Base-by-base conservation (phyloP, 1,139 yeast species). In the Candida tetrigidarum region DNA sequence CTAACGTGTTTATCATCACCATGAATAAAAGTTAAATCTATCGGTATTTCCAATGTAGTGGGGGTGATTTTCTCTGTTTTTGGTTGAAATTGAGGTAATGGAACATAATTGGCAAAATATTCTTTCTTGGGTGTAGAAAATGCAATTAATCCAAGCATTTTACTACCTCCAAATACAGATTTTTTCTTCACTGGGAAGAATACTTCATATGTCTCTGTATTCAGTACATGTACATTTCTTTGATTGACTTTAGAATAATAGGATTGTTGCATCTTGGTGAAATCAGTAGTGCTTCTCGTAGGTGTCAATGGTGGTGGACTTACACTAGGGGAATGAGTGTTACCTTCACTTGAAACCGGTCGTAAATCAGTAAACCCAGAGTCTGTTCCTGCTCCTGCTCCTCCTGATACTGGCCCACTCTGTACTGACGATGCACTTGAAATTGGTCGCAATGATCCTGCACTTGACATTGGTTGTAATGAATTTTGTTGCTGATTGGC, bases 171-270 rank as follows among this genome's bases (percentile, higher is more conserved):
- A 39, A 70, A 54, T 11, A 69, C 54, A 1, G 65, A 54, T 47
- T 67, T 69, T 50, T 63, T 64, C 47, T 62, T 67, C 43, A 61
- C 65, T 1, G 71, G 68, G 40, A 59, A 50, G 43, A 67, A 63
- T 2, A 67, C 69, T 48, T 69, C 73, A 50, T 66, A 67, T 25
- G 49, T 45, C 23, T 48, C 42, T 6, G 49, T 53, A 35, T 15
- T 46, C 25, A 14, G 45, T 43, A 37, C 40, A 11, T 36, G 37
- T 8, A 40, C 50, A 8, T 30, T 41, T 26, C 42, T 40, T 11
- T 43, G 39, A 14, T 45, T 43, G n/a, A 57, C 54, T 34, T 62
- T 60, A 10, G 64, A 53, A 45, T 57, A 58, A 44, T 66, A 68
- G 5, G 67, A 59, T 35, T 66, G 66, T 44, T 63, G 66, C 57